Evolutionary conservation across 2,329 filamentous ascomycete species (phyloP).

Genomic region (Orbilia brochopaga): DNA sequence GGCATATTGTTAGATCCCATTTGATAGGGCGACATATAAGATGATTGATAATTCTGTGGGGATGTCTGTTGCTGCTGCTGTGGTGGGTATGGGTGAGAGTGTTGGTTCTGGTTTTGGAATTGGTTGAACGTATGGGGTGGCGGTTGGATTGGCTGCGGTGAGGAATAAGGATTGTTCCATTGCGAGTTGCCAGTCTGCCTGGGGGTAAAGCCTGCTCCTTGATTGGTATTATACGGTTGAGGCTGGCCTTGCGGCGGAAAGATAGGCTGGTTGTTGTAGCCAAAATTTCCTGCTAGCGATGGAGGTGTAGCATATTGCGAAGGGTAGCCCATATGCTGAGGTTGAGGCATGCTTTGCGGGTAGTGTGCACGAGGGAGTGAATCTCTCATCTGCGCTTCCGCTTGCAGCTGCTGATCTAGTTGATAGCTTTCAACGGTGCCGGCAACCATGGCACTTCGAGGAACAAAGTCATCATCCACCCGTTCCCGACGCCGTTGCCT

Average conservation of each 20-base stretch:
- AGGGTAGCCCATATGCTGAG: slow-evolving; percentile 35
- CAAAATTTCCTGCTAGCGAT: slow-evolving; percentile 28
- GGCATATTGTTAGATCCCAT: slow-evolving; percentile 17
- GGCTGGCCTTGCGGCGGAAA: slow-evolving; percentile 31
- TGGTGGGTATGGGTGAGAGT: slow-evolving; percentile 9
- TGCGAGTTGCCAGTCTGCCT: slow-evolving; percentile 21
- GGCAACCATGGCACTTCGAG: slow-evolving; percentile 47
- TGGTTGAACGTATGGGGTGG: slow-evolving; percentile 39
- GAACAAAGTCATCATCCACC: slow-evolving; percentile 49
- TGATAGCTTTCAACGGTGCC: slow-evolving; percentile 50
- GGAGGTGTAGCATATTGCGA: slow-evolving; percentile 25
- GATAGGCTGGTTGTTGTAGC: slow-evolving; percentile 31
- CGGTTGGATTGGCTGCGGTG: slow-evolving; percentile 12
- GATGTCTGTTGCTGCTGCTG: slow-evolving; percentile 29
- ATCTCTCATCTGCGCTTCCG: slow-evolving; percentile 36
- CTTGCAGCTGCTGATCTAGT: slow-evolving; percentile 43
- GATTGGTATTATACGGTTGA: slow-evolving; percentile 26
- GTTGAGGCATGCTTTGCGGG: slow-evolving; percentile 26
- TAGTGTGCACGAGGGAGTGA: slow-evolving; percentile 31
- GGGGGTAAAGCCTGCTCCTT: slow-evolving; percentile 28
- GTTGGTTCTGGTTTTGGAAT: slow-evolving; percentile 26
- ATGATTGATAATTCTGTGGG: slow-evolving; percentile 28
- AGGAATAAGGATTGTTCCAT: slow-evolving; percentile 30
- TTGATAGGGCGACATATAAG: slow-evolving; percentile 29
- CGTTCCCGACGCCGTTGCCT: slow-evolving; percentile 34